Base-by-base conservation (phyloP, 176 grass and related monocot species). In the Ampelocalamus luodianensis region DNA sequence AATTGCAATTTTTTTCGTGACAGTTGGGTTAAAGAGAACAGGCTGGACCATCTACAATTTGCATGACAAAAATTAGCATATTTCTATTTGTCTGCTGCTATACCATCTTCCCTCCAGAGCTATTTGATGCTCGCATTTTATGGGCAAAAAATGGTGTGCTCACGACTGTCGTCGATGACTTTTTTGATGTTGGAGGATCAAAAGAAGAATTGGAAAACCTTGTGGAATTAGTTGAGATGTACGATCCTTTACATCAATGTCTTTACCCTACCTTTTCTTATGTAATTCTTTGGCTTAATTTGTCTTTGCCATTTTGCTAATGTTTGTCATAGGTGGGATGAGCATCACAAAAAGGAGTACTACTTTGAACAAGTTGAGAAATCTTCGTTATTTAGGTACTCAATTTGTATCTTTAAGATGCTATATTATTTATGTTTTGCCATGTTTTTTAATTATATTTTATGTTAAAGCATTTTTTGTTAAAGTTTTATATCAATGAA, bases 161-260 rank as follows among this genome's bases (percentile, higher is more conserved):
- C n/a, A 88, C 90, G 17, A 93, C 89, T 14, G 16, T 93, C 1
- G 81, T 91, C 20, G 92, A 97, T 10, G 95, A 97, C 72, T 93
- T 97, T 74, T 97, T 97, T 42, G 95, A 97, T 44, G 42, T 91
- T 59, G 89, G 82, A 53, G 92, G 95, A 82, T 97, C 95, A 37
- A 81, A 54, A 65, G 90, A 94, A 79, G 95, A 97, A 71, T 44
- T 91, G 18, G 60, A 88, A 82, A 88, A 83, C 67, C 90, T 97
- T 8, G 88, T 54, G 51, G 51, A 71, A 10, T 68, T 96, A 81
- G 79, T 91, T 15, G 81, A 93, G 44, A 89, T 46, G 93, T 96
- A 83, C 12, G 14, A 50, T 66, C 44, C 16, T 79, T 78, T n/a
- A 22, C 27, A 4, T 32, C 18, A 23, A 48, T 71, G 69, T 34